These are phyloP conservation scores for Apiospora malaysiana DNA, from an alignment of 2,329 filamentous ascomycete genomes.

Conservation along the genomic window DNA sequence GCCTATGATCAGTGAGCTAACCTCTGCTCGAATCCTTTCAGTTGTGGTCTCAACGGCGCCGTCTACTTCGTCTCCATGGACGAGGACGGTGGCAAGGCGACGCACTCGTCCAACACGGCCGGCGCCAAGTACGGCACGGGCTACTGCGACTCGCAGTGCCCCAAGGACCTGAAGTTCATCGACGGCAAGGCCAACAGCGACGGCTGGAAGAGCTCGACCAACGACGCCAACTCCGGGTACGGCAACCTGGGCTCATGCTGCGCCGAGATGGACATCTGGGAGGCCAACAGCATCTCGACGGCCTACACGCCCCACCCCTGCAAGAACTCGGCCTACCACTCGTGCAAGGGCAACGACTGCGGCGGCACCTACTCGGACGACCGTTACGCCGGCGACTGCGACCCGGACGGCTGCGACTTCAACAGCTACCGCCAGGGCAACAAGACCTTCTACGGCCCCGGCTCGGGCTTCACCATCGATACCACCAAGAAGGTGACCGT, in stretches of 20 bases:
- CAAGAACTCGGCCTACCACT: slow-evolving; percentile 49
- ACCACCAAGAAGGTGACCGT: slow-evolving; percentile 62
- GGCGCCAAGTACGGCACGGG: slow-evolving; percentile 63
- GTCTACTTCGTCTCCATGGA: slow-evolving; percentile 64
- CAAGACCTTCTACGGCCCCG: slow-evolving; percentile 62
- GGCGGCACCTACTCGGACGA: slow-evolving; percentile 53
- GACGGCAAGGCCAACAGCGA: slow-evolving; percentile 53
- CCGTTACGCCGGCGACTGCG: slow-evolving; percentile 64
- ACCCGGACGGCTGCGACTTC: slow-evolving; percentile 70
- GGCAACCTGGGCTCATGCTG: slow-evolving; percentile 59
- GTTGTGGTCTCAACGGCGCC: slow-evolving; percentile 68
- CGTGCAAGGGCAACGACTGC: slow-evolving; percentile 52
- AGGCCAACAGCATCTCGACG: slow-evolving; percentile 62
- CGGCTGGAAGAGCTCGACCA: slow-evolving; percentile 52
- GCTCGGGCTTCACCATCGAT: slow-evolving; percentile 57
- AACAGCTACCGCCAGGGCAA: slow-evolving; percentile 68
- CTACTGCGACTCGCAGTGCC: slow-evolving; percentile 57
- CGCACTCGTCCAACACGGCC: slow-evolving; percentile 50
- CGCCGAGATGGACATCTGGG: slow-evolving; percentile 67
- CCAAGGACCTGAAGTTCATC: slow-evolving; percentile 57
- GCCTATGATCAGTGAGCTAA: background rate
- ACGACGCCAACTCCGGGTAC: slow-evolving; percentile 55
- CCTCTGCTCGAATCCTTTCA: background rate
- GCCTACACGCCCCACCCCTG: slow-evolving; percentile 68
- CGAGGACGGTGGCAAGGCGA: slow-evolving; percentile 54